Base-by-base conservation (phyloP, 2,329 filamentous ascomycete genomes). In the Macroventuria anomochaeta region DNA sequence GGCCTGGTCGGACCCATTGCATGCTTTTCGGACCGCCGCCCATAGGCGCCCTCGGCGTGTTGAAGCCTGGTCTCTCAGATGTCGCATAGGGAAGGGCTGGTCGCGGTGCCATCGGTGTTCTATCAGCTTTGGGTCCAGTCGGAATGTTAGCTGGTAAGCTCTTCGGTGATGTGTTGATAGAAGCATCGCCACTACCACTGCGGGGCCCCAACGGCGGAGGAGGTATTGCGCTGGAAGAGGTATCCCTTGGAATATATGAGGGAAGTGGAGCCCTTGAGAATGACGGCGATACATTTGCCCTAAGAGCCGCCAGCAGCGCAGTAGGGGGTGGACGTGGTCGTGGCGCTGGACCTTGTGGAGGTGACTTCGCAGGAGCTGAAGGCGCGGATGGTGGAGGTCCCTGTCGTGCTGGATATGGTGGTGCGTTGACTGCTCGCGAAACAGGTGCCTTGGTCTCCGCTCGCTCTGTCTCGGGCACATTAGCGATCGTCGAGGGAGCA, bases 1-100 rank as follows among this genome's bases (percentile, higher is more conserved):
- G 65, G 26, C 74, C 76, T 46, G 77, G 77, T 21, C 76, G 67
- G 21, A 76, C 73, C 76, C 76, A 79, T 63, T 79, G 77, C 55
- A 69, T 69, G 29, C 71, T 76, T 40, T 73, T 75, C 7, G 67
- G 68, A 7, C 65, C 64, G 12, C 65, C 64, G 18, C 65, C 70
- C 53, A 73, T 67, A 13, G 75, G 70, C 38, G 68, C 67, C 51
- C 72, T 64, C 11, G 68, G 58, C 20, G 59, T 58, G 17, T 63
- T 57, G 33, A 72, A 74, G 18, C 58, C 50, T 20, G 65, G 55
- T 41, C 67, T 66, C 29, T 73, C 67, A 11, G 67, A 61, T 23
- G 63, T 60, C 12, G 63, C 65, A 48, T 71, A 74, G 48, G 71
- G 67, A 12, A 56, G 47, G 31, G 70, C 68, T 23, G 70, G 70